Evolutionary conservation across 805 yeast genomes (phyloP).

Genomic region (Jamesozyma spencerorum): DNA sequence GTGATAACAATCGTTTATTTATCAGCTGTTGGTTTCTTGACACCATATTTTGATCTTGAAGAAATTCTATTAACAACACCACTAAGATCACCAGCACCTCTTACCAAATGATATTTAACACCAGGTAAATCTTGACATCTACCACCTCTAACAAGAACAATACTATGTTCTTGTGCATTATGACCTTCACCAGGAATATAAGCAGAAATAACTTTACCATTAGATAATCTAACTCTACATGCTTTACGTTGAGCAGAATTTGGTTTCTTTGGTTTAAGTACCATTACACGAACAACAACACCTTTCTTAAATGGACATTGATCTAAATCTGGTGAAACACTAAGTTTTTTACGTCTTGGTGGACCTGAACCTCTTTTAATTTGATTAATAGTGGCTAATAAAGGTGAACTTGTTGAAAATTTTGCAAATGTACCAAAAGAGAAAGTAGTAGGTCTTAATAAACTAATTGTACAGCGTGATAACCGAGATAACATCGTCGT

Average conservation of each 20-base stretch:
- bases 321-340: conserved; percentile 74
- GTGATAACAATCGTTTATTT: too few relatives aligned
- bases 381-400: conserved; percentile 63
- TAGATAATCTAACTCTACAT: conserved; percentile 85
- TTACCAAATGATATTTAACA: conserved; percentile 84
- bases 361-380: conserved; percentile 59
- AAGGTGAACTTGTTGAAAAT: conserved; percentile 9
- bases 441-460: not conserved
- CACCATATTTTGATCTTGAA: conserved; percentile 90
- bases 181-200: conserved; percentile 99
- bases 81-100: conserved; percentile 88
- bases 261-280: conserved; percentile 94
- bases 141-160: conserved; percentile 95
- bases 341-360: conserved; percentile 29
- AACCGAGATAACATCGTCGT: not conserved
- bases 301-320: conserved; percentile 85
- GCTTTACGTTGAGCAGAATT: conserved; percentile 97
- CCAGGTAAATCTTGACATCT: conserved; percentile 97
- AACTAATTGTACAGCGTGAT: too few relatives aligned
- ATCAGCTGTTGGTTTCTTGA: conserved; percentile 57
- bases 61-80: conserved; percentile 91
- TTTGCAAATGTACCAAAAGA: not conserved
- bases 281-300: conserved; percentile 88
- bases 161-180: conserved; percentile 95
- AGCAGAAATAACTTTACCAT: conserved; percentile 82